phyloP scores from a whole-genome alignment of 768 basidiomycete genomes.

The Lactarius vividus region DNA sequence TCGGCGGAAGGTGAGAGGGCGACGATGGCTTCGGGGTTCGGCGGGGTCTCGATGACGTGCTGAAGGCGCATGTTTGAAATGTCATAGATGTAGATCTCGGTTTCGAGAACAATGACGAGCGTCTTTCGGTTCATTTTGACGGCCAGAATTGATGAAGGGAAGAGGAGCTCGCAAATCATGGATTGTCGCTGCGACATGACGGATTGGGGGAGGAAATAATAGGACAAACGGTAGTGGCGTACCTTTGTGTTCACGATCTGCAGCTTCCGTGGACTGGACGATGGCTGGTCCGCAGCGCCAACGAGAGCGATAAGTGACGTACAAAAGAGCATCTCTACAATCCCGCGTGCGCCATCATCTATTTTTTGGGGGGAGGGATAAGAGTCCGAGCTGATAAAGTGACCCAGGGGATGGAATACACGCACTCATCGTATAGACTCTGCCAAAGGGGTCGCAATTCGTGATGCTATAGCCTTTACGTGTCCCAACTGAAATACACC shows the following conservation, averaged over 20 bases:
- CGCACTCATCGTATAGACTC: constrained; percentile 93
- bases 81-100: constrained; percentile 99
- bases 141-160: constrained; percentile 94
- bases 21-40: constrained; percentile 95
- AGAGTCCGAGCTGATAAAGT: neutral
- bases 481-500: constrained; percentile 93
- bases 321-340: constrained; percentile 99
- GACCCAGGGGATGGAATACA: constrained; percentile 25
- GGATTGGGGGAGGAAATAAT: neutral
- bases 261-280: constrained; percentile 86
- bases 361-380: neutral
- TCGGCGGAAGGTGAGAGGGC: constrained; percentile 93
- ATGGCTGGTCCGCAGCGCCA: constrained; percentile 90
- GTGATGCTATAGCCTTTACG: constrained; percentile 95
- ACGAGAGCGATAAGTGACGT: constrained; percentile 97
- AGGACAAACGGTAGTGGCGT: constrained; percentile 24
- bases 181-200: constrained; percentile 60
- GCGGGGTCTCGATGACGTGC: constrained; percentile 95
- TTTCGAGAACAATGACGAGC: constrained; percentile 91
- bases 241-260: constrained; percentile 99
- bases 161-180: constrained; percentile 97
- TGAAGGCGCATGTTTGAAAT: constrained; percentile 97
- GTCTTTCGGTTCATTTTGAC: constrained; percentile 98
- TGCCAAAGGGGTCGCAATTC: constrained; percentile 96
- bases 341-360: constrained; percentile 94